Conservation (phyloP, 129 eudicot species). For the Kitagawia praeruptora region DNA sequence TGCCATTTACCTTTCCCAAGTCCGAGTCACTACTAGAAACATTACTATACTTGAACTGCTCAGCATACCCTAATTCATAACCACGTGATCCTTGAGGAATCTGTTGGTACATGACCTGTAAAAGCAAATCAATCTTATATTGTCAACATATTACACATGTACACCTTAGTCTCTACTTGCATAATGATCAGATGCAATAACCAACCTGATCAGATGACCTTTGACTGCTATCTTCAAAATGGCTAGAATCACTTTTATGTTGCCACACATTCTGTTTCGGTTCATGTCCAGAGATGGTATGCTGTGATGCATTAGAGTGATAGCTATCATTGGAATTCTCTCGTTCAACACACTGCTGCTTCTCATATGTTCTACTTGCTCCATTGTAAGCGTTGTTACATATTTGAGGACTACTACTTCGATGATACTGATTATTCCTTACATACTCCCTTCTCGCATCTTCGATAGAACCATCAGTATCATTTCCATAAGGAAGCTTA, state of each 20-base stretch:
- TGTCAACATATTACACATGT: neutral
- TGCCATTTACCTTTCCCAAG: constrained; percentile 27
- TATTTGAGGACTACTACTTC: constrained; percentile 19
- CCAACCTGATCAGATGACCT: constrained; percentile 31
- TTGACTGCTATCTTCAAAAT: constrained; percentile 13
- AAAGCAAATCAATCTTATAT: neutral
- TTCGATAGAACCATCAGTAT: constrained; percentile 12
- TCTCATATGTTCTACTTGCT: constrained; percentile 11
- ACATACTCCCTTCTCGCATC: neutral
- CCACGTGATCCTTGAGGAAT: constrained; percentile 20
- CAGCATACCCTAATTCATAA: constrained; percentile 19
- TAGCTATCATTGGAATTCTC: constrained; percentile 16
- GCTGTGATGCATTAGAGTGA: constrained; percentile 22
- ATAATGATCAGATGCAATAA: neutral
- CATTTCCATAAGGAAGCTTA: constrained; percentile 3
- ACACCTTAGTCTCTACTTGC: neutral
- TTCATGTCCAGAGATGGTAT: constrained; percentile 21
- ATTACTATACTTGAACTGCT: constrained; percentile 19
- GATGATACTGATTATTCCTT: constrained; percentile 14
- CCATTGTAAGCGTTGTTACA: constrained; percentile 5
- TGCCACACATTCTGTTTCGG: constrained; percentile 20
- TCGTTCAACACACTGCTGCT: constrained; percentile 6
- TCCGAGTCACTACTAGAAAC: constrained; percentile 20
- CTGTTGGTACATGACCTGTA: constrained; percentile 9
- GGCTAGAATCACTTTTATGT: constrained; percentile 15